phyloP scores from a whole-genome alignment of 139 green algal species.

The Chlorokybus atmophyticus region DNA sequence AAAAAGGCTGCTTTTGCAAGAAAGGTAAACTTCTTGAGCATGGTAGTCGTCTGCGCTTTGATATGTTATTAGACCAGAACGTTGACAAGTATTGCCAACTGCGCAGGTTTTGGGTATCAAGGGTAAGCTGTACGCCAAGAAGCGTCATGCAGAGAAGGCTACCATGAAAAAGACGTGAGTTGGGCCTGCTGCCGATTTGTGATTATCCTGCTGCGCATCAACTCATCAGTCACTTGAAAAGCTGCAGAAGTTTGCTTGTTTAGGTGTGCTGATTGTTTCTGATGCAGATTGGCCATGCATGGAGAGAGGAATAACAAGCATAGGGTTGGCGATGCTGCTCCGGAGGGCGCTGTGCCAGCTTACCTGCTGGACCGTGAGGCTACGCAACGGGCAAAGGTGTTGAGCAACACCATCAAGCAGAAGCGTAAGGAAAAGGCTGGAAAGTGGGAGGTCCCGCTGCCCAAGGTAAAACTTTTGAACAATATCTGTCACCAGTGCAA shows the following conservation, averaged over 20 bases:
- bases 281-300: conserved; percentile 78
- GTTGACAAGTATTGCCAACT: neutral
- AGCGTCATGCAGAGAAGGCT: conserved; percentile 91
- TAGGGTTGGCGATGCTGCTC: conserved; percentile 71
- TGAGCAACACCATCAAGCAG: conserved; percentile 99
- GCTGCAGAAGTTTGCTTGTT: neutral
- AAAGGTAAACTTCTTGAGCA: conserved; percentile 16
- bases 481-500: conserved; percentile 3
- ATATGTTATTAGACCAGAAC: neutral
- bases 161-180: conserved; percentile 89
- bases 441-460: conserved; percentile 98
- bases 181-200: neutral
- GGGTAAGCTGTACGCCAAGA: conserved; percentile 96
- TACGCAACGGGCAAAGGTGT: conserved; percentile 88
- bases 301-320: conserved; percentile 84
- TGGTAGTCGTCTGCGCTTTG: neutral
- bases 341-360: conserved; percentile 77
- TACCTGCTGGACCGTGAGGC: conserved; percentile 98
- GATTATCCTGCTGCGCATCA: too few species aligned
- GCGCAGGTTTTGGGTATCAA: conserved; percentile 73
- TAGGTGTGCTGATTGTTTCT: neutral
- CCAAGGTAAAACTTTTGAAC: conserved; percentile 59
- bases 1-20: conserved; percentile 68
- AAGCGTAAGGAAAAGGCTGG: conserved; percentile 99
- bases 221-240: neutral